phyloP scores from a whole-genome alignment of 768 basidiomycete species.

The Lactarius trivialis region DNA sequence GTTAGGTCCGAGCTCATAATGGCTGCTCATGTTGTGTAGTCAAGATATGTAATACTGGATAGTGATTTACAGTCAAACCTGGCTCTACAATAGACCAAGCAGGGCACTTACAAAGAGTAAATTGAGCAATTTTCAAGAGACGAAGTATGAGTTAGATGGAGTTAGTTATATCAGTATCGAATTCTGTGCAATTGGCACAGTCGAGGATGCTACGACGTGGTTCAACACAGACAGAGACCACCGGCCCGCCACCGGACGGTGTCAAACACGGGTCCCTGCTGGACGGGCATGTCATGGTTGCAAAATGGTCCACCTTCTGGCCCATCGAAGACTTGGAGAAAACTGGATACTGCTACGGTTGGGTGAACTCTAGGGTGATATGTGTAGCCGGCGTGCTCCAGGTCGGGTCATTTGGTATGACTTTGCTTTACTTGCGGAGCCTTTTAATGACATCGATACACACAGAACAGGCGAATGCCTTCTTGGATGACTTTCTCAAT shows the following conservation, averaged over 20 bases:
- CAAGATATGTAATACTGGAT: constrained; percentile 3
- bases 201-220: not conserved
- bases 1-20: constrained; percentile 11
- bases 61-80: not conserved
- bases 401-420: constrained; percentile 11
- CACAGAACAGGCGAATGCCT: constrained; percentile 9
- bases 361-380: constrained; percentile 14
- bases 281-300: constrained; percentile 17
- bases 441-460: not conserved
- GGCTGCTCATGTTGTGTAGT: constrained; percentile 18
- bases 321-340: constrained; percentile 18
- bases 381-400: constrained; percentile 20
- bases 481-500: constrained; percentile 12
- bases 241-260: constrained; percentile 14
- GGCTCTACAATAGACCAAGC: not conserved
- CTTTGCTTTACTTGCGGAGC: not conserved
- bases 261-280: not conserved
- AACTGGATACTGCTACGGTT: constrained; percentile 20
- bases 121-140: not conserved
- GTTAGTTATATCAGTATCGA: constrained; percentile 11
- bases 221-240: not conserved
- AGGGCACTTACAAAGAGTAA: constrained; percentile 1
- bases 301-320: constrained; percentile 18
- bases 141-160: constrained; percentile 10
- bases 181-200: constrained; percentile 3